Base-by-base conservation (phyloP, 805 yeast species). In the Schwanniomyces polymorphus region DNA sequence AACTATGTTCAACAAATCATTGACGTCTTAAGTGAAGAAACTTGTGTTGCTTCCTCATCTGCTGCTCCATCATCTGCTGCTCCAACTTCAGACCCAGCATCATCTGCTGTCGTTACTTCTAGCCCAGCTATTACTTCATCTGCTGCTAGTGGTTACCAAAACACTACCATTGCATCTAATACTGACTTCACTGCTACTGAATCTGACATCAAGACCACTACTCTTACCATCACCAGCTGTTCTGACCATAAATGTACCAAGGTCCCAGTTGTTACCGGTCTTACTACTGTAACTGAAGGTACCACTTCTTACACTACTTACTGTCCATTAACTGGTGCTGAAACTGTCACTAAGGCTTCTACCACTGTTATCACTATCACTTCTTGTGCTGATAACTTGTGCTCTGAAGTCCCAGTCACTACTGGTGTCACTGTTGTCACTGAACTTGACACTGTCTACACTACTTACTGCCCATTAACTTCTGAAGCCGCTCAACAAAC, bases 1-100 rank as follows among this genome's bases (percentile, higher is more conserved):
- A 57, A 50, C 26, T 65, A 52, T 48, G 58, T 54, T 27, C 50
- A 75, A 28, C 70, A 67, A 34, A 61, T 82, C 63, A 79, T 78
- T 59, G 48, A 61, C 33, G 7, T 42, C 18, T 42, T 46, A 34
- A 25, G 29, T 25, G 27, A 18, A 11, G 39, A 37, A 37, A 37
- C 39, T 21, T 37, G 39, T 37, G 39, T n/a, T 21, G n/a, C 27
- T 5, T 21, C 27, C 27, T 26, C 45, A 8, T 37, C 48, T 14
- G 12, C 42, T 12, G 25, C 27, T n/a, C 16, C 45, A 8, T 14
- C 7, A 34, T 21, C 41, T 11, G 17, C 46, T 4, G 16, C 45
- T 26, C 34, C 48, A 11, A 27, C 40, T 6, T 41, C 48, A 25
- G 27, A 46, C 12, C 14, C 33, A 8, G 11, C 42, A 3, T 25